Evolutionary conservation across 2,329 filamentous ascomycete species (phyloP).

Genomic region (Aspergillus phoenicis): DNA sequence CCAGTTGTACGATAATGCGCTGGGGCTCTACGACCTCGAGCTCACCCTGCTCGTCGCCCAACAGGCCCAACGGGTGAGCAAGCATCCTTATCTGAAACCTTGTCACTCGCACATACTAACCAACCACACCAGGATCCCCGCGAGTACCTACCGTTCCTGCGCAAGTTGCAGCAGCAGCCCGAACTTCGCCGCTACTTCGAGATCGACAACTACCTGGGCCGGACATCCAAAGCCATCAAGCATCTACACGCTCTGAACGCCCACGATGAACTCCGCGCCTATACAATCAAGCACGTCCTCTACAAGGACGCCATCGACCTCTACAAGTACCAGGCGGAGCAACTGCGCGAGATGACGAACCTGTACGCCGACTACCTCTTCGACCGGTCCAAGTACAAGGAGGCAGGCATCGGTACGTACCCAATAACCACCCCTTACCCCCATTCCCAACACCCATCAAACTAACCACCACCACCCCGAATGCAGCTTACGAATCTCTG

Average conservation of each 20-base stretch:
- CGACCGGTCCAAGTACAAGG: conserved; percentile 73
- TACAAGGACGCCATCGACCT: conserved; percentile 76
- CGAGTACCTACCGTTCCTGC: conserved; percentile 94
- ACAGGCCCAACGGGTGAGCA: conserved; percentile 75
- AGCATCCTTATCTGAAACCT: background rate
- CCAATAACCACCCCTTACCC: background rate
- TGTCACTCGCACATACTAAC: conserved; percentile 13
- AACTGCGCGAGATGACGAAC: conserved; percentile 68
- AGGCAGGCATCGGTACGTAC: conserved; percentile 70
- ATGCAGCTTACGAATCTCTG: conserved; percentile 77
- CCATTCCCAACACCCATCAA: background rate
- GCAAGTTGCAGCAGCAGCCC: conserved; percentile 76
- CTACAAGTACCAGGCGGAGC: conserved; percentile 77
- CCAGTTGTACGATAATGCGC: conserved; percentile 82
- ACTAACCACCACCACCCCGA: background rate
- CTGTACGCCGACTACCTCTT: conserved; percentile 80
- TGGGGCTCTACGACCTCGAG: conserved; percentile 89
- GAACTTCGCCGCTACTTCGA: conserved; percentile 72
- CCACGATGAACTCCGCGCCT: conserved; percentile 77
- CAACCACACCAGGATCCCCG: conserved; percentile 69
- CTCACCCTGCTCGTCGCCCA: conserved; percentile 89
- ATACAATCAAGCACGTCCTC: conserved; percentile 76
- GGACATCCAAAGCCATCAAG: conserved; percentile 72
- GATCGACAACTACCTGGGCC: conserved; percentile 85
- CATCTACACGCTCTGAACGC: conserved; percentile 73